phyloP scores from a whole-genome alignment of 495 filamentous ascomycete genomes.

The Pyrenopolyporus hunteri region DNA sequence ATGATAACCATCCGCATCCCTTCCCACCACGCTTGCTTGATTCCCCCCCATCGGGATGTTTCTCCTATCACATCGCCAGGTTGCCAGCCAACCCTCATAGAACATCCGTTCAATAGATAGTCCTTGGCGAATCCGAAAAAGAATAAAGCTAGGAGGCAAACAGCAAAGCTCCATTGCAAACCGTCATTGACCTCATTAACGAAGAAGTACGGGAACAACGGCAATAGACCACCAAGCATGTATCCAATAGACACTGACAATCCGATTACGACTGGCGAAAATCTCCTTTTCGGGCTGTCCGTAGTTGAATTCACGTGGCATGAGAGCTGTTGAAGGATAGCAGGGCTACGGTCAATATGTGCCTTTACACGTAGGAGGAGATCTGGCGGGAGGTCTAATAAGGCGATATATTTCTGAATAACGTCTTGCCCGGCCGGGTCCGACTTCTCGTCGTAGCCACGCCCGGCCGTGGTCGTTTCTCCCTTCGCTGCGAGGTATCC shows the following conservation, averaged over 20 bases:
- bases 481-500: constrained; percentile 74
- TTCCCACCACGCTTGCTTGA: constrained; percentile 40
- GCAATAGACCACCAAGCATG: constrained; percentile 74
- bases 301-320: background rate
- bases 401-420: constrained; percentile 43
- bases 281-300: constrained; percentile 8
- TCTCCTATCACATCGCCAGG: constrained; percentile 30
- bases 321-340: constrained; percentile 46
- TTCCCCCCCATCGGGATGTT: constrained; percentile 35
- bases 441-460: constrained; percentile 1
- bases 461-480: constrained; percentile 52
- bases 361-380: constrained; percentile 71
- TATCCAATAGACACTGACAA: constrained; percentile 71
- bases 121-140: constrained; percentile 77
- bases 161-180: constrained; percentile 69
- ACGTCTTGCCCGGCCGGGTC: constrained; percentile 6
- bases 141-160: constrained; percentile 74
- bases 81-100: constrained; percentile 41
- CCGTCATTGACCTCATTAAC: constrained; percentile 65
- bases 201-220: constrained; percentile 79
- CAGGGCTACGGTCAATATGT: constrained; percentile 70
- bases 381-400: constrained; percentile 63
- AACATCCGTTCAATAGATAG: constrained; percentile 53
- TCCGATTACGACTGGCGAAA: constrained; percentile 47
- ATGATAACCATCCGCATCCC: constrained; percentile 71